These are phyloP conservation scores for Ceriops zippeliana DNA, from an alignment of 345 rosid species.

Conservation along the genomic window DNA sequence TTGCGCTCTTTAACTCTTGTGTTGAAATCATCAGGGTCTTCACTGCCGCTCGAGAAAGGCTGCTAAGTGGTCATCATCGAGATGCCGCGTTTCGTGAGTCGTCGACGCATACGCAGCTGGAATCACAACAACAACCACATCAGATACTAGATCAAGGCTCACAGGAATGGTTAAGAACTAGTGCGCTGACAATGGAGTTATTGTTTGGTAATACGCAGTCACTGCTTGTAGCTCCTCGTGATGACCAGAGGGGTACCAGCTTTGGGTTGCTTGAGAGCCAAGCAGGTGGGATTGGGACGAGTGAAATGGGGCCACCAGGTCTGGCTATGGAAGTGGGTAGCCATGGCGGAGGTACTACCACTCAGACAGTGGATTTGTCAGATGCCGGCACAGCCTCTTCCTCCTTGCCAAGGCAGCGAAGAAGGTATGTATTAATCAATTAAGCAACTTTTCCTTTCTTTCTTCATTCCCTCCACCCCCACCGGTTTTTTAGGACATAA, in stretches of 20 bases:
- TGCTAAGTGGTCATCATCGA: conserved; percentile 8
- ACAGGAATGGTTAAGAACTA: conserved; percentile 35
- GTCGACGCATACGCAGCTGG: neutral
- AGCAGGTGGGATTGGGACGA: neutral
- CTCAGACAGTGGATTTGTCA: conserved; percentile 10
- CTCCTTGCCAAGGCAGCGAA: conserved; percentile 38
- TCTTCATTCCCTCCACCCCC: too few species aligned
- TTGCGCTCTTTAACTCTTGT: conserved; percentile 31
- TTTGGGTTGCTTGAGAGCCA: neutral
- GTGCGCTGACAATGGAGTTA: conserved; percentile 19
- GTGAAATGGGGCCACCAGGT: conserved; percentile 5
- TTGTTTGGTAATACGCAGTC: neutral
- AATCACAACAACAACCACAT: conserved; percentile 16
- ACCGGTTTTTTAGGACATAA: too few species aligned
- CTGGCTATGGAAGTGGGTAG: conserved; percentile 1
- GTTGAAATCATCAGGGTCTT: conserved; percentile 40
- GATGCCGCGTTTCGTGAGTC: neutral
- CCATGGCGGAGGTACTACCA: neutral
- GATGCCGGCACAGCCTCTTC: conserved; percentile 23
- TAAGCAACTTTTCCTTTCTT: too few species aligned
- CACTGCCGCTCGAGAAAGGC: conserved; percentile 29
- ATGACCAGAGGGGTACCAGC: neutral
- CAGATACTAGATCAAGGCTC: conserved; percentile 23
- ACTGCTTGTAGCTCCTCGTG: neutral
- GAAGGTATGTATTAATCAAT: conserved; percentile 28